A percentile compares a stretch with the other conserved stretches of the same genome.
Conservation (phyloP, 2,329 filamentous ascomycete species). For the Fusarium proliferatum region DNA sequence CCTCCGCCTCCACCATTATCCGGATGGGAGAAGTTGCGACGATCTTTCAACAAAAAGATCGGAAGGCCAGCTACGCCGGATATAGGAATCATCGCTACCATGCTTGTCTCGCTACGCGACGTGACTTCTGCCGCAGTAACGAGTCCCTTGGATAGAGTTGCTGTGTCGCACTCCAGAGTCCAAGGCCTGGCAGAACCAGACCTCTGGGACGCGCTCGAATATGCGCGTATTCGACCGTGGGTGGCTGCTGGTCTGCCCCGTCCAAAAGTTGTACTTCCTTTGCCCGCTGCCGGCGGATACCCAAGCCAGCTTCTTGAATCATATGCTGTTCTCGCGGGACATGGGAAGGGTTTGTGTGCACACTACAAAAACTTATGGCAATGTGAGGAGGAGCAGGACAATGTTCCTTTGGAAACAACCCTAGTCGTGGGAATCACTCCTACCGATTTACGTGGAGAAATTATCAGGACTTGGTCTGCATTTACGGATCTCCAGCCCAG, state of each 20-base stretch:
- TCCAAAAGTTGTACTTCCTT: not conserved
- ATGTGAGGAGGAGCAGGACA: constrained; percentile 1
- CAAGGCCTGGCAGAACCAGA: not conserved
- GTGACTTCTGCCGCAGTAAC: not conserved
- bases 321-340: constrained; percentile 6
- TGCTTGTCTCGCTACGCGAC: not conserved
- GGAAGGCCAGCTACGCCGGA: constrained; percentile 5
- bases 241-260: not conserved
- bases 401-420: not conserved
- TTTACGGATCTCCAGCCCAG: not conserved
- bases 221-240: not conserved
- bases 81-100: not conserved
- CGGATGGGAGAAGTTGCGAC: not conserved
- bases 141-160: not conserved
- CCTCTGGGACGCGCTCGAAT: constrained; percentile 1
- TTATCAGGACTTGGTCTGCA: not conserved
- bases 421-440: constrained; percentile 2
- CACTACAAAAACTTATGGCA: not conserved
- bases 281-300: not conserved
- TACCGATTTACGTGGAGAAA: constrained; percentile 6
- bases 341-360: constrained; percentile 3
- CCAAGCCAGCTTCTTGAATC: not conserved
- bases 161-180: not conserved
- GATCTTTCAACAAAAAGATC: constrained; percentile 17
- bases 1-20: not conserved